Evolutionary conservation across 1,284 basidiomycete genomes (phyloP), one percentile per base, ranked within the genome.

Genomic region (Cryptococcus hybrid): DNA sequence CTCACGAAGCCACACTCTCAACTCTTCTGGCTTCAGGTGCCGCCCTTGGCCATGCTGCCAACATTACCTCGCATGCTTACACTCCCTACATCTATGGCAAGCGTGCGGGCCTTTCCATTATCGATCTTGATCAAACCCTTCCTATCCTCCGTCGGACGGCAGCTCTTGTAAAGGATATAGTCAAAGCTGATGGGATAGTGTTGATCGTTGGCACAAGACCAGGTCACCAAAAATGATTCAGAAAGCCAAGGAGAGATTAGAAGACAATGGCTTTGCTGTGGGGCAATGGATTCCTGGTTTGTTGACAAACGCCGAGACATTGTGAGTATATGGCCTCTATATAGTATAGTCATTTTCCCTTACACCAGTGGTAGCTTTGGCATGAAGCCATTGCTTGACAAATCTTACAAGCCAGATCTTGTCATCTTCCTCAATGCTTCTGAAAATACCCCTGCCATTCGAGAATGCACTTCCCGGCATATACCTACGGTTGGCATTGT

Each of bases 81-180:
- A 83, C 88, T 65, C 91, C 94, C 15, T 94, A 92, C 74, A 87
- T 95, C 47, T 98, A 98, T 74, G 96, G 95, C 59, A 86, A 85
- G 30, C 89, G 96, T 55, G 86, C 92, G 39, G 91, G 89, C 12
- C 84, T 97, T 60, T 91, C 91, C 52, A 85, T 98, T 75, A 98
- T 99, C 75, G 93, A 99, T 78, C 83, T 99, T 40, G 92, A 98
- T 75, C 88, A 90, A 65, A 98, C 96, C 0, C 81, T 99, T 1
- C 92, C 93, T 4, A 86, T 94, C 58, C 83, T 99, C 18, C 87
- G 92, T 36, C 87, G 94, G 54, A 93, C 95, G 7, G 89, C 92
- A 40, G 87, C 88, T 59, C 84, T 99, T 51, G 88, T 92, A 40
- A 87, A 89, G 51, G 88, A 89, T 38, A 82, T 97, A 37, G 87